These are phyloP conservation scores for Saccharomyces hybrid DNA, from an alignment of 1,139 yeast species.

Conservation along the genomic window DNA sequence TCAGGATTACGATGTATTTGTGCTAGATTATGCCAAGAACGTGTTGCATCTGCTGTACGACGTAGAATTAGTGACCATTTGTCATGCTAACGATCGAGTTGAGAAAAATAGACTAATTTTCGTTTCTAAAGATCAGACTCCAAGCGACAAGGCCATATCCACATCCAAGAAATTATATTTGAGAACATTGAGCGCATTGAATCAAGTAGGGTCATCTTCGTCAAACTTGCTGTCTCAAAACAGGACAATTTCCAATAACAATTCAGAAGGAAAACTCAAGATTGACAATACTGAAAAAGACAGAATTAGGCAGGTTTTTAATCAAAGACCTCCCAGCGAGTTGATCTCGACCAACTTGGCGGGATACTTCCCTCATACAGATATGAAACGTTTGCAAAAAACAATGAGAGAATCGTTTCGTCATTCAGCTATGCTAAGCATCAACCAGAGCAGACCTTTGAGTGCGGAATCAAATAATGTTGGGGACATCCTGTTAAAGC, in stretches of 20 bases:
- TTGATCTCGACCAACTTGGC: conserved; percentile 82
- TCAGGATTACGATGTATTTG: conserved; percentile 45
- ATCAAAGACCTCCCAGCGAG: conserved; percentile 91
- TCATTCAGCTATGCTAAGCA: conserved; percentile 54
- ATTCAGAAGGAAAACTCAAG: neutral
- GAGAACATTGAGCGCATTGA: conserved; percentile 21
- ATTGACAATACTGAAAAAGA: conserved; percentile 15
- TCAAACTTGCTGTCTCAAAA: neutral
- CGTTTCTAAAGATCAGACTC: conserved; percentile 56
- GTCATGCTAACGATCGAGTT: conserved; percentile 63
- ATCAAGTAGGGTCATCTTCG: conserved; percentile 10
- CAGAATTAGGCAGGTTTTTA: conserved; percentile 53
- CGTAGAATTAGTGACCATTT: conserved; percentile 72
- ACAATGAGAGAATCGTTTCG: conserved; percentile 80
- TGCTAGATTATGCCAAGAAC: conserved; percentile 38
- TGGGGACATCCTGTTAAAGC: conserved; percentile 61
- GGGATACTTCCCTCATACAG: conserved; percentile 86
- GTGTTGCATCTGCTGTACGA: conserved; percentile 55
- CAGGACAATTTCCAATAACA: conserved; percentile 1
- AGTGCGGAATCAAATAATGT: conserved; percentile 34
- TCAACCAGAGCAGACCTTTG: conserved; percentile 15
- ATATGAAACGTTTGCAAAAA: conserved; percentile 61
- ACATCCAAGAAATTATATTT: conserved; percentile 44
- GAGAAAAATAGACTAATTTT: conserved; percentile 71
- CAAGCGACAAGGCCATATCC: conserved; percentile 60